These are phyloP conservation scores for Eucalyptus cladocalyx DNA, from an alignment of 345 rosid genomes.

Conservation along the genomic window DNA sequence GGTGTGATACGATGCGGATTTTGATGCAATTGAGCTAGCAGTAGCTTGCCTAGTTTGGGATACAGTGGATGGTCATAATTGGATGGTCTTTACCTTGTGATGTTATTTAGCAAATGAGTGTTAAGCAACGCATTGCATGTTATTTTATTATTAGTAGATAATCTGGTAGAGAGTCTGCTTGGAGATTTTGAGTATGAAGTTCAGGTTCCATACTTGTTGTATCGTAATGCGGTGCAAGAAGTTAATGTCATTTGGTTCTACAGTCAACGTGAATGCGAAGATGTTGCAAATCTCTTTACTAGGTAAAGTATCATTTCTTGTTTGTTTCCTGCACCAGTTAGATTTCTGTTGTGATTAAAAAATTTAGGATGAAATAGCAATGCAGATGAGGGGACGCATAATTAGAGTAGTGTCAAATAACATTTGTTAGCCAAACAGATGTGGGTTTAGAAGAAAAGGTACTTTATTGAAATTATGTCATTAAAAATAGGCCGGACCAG, in stretches of 20 bases:
- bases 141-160: too few species aligned
- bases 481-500: too few species aligned
- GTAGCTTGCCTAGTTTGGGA: neutral
- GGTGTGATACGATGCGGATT: neutral
- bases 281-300: constrained; percentile 40
- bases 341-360: neutral
- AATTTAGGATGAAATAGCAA: neutral
- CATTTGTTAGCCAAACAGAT: neutral
- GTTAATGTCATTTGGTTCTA: too few species aligned
- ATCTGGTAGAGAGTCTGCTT: too few species aligned
- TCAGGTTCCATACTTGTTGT: too few species aligned
- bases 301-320: constrained; percentile 8
- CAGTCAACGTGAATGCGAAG: constrained; percentile 28
- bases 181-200: too few species aligned
- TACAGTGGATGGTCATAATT: neutral
- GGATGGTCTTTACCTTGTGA: too few species aligned
- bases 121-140: too few species aligned
- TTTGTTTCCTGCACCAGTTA: neutral
- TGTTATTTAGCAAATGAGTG: too few species aligned
- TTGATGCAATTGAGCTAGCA: neutral
- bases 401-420: neutral
- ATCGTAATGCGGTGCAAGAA: too few species aligned
- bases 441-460: neutral
- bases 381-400: neutral
- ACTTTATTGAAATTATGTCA: too few species aligned